These are phyloP conservation scores for Colletotrichum liriopes DNA, from an alignment of 2,329 filamentous ascomycete genomes.

Conservation along the genomic window DNA sequence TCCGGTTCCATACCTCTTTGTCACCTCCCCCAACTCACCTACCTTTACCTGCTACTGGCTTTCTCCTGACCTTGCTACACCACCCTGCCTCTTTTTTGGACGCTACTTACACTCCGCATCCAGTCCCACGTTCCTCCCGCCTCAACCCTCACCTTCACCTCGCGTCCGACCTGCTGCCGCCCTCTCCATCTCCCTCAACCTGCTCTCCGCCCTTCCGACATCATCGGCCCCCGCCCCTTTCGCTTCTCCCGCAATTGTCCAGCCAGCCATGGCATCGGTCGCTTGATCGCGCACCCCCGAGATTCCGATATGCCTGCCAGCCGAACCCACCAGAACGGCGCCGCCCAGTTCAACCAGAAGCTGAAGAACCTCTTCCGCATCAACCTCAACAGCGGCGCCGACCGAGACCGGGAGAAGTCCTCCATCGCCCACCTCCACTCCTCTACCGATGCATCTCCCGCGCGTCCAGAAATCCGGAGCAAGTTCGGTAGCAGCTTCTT, in stretches of 20 bases:
- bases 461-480: conserved; percentile 62
- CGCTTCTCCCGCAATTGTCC: conserved; percentile 37
- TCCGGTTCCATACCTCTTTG: conserved; percentile 10
- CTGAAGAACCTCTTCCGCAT: conserved; percentile 82
- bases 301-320: conserved; percentile 63
- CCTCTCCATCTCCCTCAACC: conserved; percentile 27
- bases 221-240: conserved; percentile 21
- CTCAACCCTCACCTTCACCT: conserved; percentile 17
- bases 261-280: conserved; percentile 57
- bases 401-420: conserved; percentile 50
- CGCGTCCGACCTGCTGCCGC: conserved; percentile 20
- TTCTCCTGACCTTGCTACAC: conserved; percentile 19
- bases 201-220: conserved; percentile 32
- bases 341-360: conserved; percentile 77
- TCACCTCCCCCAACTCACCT: conserved; percentile 19
- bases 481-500: conserved; percentile 91
- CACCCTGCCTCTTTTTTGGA: conserved; percentile 8
- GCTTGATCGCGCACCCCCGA: conserved; percentile 45
- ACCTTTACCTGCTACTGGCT: not conserved
- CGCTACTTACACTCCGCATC: conserved; percentile 23
- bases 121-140: conserved; percentile 31
- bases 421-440: conserved; percentile 54
- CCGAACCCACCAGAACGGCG: conserved; percentile 65
- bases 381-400: conserved; percentile 63
- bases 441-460: conserved; percentile 60